Base-by-base conservation (phyloP, 2,329 filamentous ascomycete genomes). In the Penicillium polonicum region DNA sequence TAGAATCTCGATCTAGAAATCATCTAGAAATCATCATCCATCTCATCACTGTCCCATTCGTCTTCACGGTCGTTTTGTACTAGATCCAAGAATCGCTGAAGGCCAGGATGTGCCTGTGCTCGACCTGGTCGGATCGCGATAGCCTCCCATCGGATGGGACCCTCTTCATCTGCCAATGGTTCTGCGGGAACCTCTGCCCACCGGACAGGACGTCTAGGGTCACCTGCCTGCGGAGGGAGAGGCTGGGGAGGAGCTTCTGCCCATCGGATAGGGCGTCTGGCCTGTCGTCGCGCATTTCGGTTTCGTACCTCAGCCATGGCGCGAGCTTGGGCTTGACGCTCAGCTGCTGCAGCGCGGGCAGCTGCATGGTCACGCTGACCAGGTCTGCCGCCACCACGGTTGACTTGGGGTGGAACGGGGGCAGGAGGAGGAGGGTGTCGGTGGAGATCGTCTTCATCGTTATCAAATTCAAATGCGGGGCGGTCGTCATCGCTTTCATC, bases 1-100 rank as follows among this genome's bases (percentile, higher is more conserved):
- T 58, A 29, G 25, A 35, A 31, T 5, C 25, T n/a, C 36, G 9
- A 55, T 43, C 55, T 59, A 71, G 27, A 72, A 72, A 49, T 66
- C 69, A 55, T 43, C 55, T 59, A 71, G 27, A 72, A 72, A 49
- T 66, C 69, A 43, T 79, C 79, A 19, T 82, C 80, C 50, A 85
- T 61, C 64, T 84, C 83, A 66, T 85, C 83, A 60, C 81, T 84
- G 60, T 85, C 82, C 83, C 83, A 85, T 57, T 79, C 83, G 62
- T 85, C 83, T 68, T 85, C 83, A 42, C 80, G 76, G 59, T 85
- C 83, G 51, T 80, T 74, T 55, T 74, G 68, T 6, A 81, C 83
- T 55, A 85, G 69, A 42, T 80, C 75, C 36, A 85, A 63, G 61
- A 85, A 85, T 29, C 80, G 72, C 64, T 82, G 79, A 3, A 85